Evolutionary conservation across 495 filamentous ascomycete genomes (phyloP), one percentile per base, ranked within the genome.

Genomic region (Hypoxylon fuscum): DNA sequence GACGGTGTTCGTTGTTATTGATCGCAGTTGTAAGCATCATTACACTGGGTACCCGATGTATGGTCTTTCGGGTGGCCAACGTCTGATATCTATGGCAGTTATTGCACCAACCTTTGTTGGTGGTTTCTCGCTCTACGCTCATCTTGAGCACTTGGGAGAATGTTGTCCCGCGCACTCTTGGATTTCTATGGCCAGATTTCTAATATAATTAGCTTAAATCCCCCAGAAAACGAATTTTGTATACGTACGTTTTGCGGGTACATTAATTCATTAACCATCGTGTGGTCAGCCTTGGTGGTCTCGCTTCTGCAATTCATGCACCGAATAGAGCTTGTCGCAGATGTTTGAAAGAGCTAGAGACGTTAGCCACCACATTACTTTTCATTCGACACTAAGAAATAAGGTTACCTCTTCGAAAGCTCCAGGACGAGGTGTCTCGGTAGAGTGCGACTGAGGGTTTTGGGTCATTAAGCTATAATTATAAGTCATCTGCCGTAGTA

Each of bases 51-150:
- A 96, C 83, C 15, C 82, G 83, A 53, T 90, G 86, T 11, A 97
- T 87, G 0, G 87, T 88, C 63, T 93, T 96, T 50, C 90, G 81
- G 43, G 88, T 92, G 7, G 84, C 81, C 14, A 97, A 81, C 59
- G 87, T 86, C 68, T 96, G 90, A 68, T 98, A 97, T 20, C 91
- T 82, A 49, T 89, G 87, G 61, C 96, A 98, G 59, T 85, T 84
- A 53, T 88, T 89, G 67, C 95, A 98, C 91, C 92, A 98, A 2
- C 94, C 95, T 56, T 92, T 82, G 10, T 85, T 89, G 21, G 88
- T 86, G 1, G 88, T 89, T 61, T 96, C 89, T 11, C 89, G 79
- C 66, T 97, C 92, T 11, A 98, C 90, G 49, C 93, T 94, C 43
- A 87, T 86, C 68, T 95, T 93, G 32, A 97, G 75, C 20, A 94